Percentiles rank a stretch among this genome's conserved stretches.
Conservation (phyloP, 169 alveolate genomes). For the Besnoitia besnoiti region DNA sequence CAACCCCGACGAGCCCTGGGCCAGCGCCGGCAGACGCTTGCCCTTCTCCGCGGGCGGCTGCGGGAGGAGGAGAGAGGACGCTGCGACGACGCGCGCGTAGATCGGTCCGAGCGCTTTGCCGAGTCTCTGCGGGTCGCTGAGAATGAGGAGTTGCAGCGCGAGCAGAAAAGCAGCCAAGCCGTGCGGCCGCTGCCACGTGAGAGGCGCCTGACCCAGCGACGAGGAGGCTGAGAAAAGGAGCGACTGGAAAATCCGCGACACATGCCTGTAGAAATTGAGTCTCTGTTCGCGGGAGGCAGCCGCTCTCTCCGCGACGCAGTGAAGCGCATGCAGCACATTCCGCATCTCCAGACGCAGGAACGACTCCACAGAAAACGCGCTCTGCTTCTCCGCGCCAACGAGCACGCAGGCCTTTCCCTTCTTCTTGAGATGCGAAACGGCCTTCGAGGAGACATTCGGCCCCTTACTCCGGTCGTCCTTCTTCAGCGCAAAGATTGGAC, state of each 20-base stretch:
- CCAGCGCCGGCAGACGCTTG: neutral
- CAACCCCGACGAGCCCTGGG: neutral
- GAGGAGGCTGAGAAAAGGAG: neutral
- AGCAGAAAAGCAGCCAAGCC: neutral
- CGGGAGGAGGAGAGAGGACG: neutral
- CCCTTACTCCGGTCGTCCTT: neutral
- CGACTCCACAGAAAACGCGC: neutral
- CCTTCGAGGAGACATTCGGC: no score
- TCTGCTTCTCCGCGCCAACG: neutral
- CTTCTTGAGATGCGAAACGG: neutral
- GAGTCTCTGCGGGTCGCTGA: neutral
- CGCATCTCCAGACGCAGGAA: neutral
- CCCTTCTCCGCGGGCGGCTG: neutral
- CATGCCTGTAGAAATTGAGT: neutral
- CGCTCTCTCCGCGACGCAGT: neutral
- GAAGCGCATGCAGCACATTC: neutral
- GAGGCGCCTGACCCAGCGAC: neutral
- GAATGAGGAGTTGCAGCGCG: slow-evolving; percentile 25
- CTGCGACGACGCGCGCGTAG: neutral
- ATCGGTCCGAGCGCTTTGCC: slow-evolving; percentile 1
- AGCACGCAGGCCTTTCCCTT: neutral
- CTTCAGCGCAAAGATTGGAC: no score
- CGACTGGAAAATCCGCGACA: neutral
- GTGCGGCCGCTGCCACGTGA: neutral
- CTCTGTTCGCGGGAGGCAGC: neutral